These are phyloP conservation scores for Xylariaceae sp. DNA, from an alignment of 2,329 filamentous ascomycete species.

Conservation along the genomic window DNA sequence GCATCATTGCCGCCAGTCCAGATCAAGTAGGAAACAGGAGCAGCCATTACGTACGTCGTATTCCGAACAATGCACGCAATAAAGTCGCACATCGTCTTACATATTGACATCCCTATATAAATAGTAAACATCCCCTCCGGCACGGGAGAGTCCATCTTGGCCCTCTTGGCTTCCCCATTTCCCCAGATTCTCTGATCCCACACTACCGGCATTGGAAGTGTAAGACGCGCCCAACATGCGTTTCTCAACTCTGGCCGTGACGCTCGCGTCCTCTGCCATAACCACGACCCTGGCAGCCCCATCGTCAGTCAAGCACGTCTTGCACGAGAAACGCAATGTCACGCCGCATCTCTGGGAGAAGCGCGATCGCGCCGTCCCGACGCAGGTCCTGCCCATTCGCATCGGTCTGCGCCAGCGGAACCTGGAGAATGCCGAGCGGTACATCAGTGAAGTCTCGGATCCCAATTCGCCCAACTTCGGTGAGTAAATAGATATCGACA, in stretches of 20 bases:
- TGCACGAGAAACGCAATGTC: conserved; percentile 21
- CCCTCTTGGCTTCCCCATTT: conserved; percentile 8
- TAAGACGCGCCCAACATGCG: conserved; percentile 13
- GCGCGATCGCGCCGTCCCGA: conserved; percentile 14
- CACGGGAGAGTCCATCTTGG: conserved; percentile 5
- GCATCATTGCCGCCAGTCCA: too few relatives aligned
- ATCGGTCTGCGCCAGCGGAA: conserved; percentile 44
- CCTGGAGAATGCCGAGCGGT: conserved; percentile 41
- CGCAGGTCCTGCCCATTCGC: conserved; percentile 33
- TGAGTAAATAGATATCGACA: conserved; percentile 18
- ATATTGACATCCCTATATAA: background rate
- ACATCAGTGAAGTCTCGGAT: conserved; percentile 40
- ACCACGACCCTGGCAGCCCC: conserved; percentile 13
- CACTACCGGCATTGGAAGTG: background rate
- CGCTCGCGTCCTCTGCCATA: conserved; percentile 11
- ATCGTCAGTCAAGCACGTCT: conserved; percentile 11
- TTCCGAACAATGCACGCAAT: too few relatives aligned
- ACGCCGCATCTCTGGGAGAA: conserved; percentile 19
- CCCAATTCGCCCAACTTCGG: conserved; percentile 42
- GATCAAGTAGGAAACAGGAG: too few relatives aligned
- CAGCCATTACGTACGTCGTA: too few relatives aligned
- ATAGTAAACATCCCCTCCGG: background rate
- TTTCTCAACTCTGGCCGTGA: conserved; percentile 14
- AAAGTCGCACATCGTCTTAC: too few relatives aligned
- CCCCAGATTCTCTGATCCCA: background rate